Evolutionary conservation across 2,329 filamentous ascomycete genomes (phyloP).

Genomic region (Myotisia sp.): DNA sequence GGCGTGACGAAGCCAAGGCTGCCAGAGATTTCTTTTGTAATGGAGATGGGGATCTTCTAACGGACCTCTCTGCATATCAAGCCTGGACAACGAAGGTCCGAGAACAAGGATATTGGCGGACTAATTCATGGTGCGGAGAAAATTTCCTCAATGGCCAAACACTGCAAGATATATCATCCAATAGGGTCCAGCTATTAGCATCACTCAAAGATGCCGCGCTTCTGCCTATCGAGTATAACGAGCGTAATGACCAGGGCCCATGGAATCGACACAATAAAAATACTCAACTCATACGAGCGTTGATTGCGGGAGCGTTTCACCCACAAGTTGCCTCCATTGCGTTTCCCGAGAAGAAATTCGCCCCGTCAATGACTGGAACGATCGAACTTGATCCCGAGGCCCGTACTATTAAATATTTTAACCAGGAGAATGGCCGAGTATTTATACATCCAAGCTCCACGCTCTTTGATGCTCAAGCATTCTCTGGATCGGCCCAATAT

Average conservation of each 20-base stretch:
- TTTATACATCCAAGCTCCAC: constrained; percentile 87
- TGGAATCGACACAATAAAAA: constrained; percentile 25
- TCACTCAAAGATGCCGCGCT: constrained; percentile 79
- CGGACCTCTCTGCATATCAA: constrained; percentile 71
- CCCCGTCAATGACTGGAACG: constrained; percentile 69
- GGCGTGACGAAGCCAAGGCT: constrained; percentile 65
- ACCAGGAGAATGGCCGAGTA: constrained; percentile 68
- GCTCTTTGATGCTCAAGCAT: constrained; percentile 68
- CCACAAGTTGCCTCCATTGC: constrained; percentile 86
- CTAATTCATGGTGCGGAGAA: constrained; percentile 60
- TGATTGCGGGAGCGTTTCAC: constrained; percentile 59
- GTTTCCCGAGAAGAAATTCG: constrained; percentile 92
- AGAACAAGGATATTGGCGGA: constrained; percentile 31
- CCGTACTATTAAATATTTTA: constrained; percentile 82
- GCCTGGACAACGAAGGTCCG: constrained; percentile 59
- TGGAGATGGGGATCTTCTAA: constrained; percentile 75
- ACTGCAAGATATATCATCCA: constrained; percentile 75
- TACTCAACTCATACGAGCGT: constrained; percentile 46
- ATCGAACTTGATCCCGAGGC: constrained; percentile 90
- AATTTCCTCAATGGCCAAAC: constrained; percentile 77
- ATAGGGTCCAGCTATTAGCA: constrained; percentile 69
- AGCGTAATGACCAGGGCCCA: constrained; percentile 22
- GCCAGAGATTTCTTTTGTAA: constrained; percentile 59
- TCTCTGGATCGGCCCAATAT: constrained; percentile 60
- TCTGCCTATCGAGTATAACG: constrained; percentile 40